These are phyloP conservation scores for Mucor sp. DNA, from an alignment of 371 early-diverging fungal species.

Conservation along the genomic window DNA sequence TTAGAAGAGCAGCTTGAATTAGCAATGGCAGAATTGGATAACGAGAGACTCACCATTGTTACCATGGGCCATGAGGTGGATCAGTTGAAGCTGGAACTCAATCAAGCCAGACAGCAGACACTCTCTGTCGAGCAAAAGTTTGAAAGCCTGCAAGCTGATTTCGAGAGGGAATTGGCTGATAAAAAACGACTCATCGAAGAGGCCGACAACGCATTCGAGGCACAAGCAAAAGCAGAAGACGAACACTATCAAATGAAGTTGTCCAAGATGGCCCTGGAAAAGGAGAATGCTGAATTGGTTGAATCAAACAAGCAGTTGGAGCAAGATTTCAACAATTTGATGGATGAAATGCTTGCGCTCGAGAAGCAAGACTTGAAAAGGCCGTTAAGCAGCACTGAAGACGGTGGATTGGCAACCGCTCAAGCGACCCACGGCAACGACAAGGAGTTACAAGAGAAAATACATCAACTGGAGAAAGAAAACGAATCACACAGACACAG, in stretches of 20 bases:
- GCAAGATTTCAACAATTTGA: conserved; percentile 68
- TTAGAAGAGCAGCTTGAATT: conserved; percentile 45
- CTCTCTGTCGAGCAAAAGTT: conserved; percentile 24
- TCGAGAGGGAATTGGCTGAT: conserved; percentile 38
- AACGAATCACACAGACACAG: conserved; percentile 50
- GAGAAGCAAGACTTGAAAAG: conserved; percentile 23
- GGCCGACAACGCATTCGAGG: conserved; percentile 43
- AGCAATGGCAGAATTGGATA: conserved; percentile 36
- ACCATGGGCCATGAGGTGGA: conserved; percentile 17
- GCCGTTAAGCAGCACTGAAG: neutral
- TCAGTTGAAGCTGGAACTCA: conserved; percentile 22
- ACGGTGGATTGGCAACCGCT: conserved; percentile 3
- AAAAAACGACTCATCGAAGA: conserved; percentile 47
- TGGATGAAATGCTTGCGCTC: conserved; percentile 65
- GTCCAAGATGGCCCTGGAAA: conserved; percentile 33
- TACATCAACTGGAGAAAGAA: conserved; percentile 52
- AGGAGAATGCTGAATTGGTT: conserved; percentile 44
- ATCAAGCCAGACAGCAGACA: conserved; percentile 20
- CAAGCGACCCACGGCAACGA: neutral
- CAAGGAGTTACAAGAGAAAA: conserved; percentile 27
- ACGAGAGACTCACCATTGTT: conserved; percentile 20
- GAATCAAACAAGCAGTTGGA: conserved; percentile 70
- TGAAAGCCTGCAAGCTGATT: conserved; percentile 27
- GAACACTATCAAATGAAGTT: conserved; percentile 41
- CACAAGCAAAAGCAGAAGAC: conserved; percentile 41